A percentile compares a stretch with the other conserved stretches of the same genome.
phyloP scores from a whole-genome alignment of 2,329 filamentous ascomycete species.

The Lachnellula arida region DNA sequence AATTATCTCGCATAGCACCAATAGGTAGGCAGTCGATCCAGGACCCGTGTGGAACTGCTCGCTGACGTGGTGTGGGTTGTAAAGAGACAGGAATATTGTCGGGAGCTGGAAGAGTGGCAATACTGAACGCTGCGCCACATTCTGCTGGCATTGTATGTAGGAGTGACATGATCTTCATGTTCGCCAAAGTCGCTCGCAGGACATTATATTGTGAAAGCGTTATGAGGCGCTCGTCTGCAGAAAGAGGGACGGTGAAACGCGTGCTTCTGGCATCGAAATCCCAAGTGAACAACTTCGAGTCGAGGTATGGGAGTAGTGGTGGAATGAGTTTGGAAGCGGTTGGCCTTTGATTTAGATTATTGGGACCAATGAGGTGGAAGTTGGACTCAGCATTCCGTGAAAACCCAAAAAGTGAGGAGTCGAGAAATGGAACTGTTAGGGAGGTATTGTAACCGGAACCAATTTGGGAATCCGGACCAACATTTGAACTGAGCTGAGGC shows the following conservation, averaged over 20 bases:
- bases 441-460: too few species aligned
- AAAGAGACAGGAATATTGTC: conserved; percentile 7
- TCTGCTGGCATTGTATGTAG: conserved; percentile 1
- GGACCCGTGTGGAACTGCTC: conserved; percentile 2
- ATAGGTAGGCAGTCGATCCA: conserved; percentile 15
- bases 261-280: background rate
- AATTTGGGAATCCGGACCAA: too few species aligned
- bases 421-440: background rate
- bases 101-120: background rate
- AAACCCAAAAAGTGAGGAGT: background rate
- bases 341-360: background rate
- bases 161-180: conserved; percentile 13
- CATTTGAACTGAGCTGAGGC: too few species aligned
- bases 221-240: conserved; percentile 12
- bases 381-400: background rate
- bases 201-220: conserved; percentile 14
- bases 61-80: conserved; percentile 12
- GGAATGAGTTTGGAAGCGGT: conserved; percentile 1
- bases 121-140: conserved; percentile 3
- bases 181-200: conserved; percentile 12
- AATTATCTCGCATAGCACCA: conserved; percentile 11
- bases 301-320: conserved; percentile 1
- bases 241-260: conserved; percentile 6
- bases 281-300: background rate
- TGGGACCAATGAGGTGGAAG: background rate